Base-by-base conservation (phyloP, 176 grass and related monocot genomes). In the Musa itinerans region DNA sequence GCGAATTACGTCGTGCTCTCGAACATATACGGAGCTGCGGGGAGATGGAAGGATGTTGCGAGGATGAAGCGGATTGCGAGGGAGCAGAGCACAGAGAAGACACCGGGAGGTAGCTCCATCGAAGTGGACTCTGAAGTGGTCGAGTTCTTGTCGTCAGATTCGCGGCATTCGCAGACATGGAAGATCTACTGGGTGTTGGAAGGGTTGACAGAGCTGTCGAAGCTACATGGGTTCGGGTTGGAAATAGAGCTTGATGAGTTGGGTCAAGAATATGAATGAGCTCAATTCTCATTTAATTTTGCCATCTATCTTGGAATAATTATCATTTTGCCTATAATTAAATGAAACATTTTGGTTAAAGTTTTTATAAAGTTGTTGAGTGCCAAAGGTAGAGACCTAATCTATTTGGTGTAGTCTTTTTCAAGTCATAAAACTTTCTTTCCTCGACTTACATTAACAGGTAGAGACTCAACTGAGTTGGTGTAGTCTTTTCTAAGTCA, bases 1-100 rank as follows among this genome's bases (percentile, higher is more conserved):
- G 11, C 68, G 16, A 80, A 80, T 23, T 80, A 71, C 16, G 21
- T 80, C 16, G 68, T 80, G 22, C 78, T 80, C 0, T 80, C 78
- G 14, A 80, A 80, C 17, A 72, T 80, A 17, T 73, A 80, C 52
- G 69, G 68, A 64, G 69, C 54, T 9, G 53, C 9, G 27, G 23
- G 48, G 15, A 80, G 68, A 53, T 73, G 78, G 56, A 52, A 19
- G 26, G 78, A 80, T 52, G 55, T 24, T 29, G 69, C 56, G 26
- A 63, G 55, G 50, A 50, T 73, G 78, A 62, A 52, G 48, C 56
- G 21, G 14, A 63, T 80, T 15, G 49, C 49, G 23, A 80, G 53
- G 52, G 53, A 72, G 21, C 72, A 57, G 29, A 72, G 34, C 19
- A 22, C 23, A 25, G 69, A 43, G 69, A 80, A 72, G n/a, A 72